phyloP scores from a whole-genome alignment of 1,284 basidiomycete genomes.

The Leccinum holopus region DNA sequence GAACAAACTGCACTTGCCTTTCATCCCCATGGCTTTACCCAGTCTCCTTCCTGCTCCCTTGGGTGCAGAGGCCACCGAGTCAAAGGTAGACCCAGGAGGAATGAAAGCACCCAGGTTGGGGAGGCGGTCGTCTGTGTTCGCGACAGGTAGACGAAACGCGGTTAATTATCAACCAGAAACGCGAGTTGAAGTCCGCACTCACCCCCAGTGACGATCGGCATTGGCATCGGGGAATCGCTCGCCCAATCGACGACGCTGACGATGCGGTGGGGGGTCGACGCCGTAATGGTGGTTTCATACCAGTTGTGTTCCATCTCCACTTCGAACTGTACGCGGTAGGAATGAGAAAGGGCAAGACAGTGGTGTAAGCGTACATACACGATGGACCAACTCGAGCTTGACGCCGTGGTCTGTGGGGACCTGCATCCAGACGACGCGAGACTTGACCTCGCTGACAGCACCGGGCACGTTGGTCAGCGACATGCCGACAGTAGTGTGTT shows the following conservation, averaged over 20 bases:
- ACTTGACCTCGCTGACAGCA: constrained; percentile 71
- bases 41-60: constrained; percentile 13
- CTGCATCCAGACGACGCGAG: constrained; percentile 69
- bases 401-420: constrained; percentile 56
- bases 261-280: constrained; percentile 62
- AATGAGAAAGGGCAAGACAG: neutral
- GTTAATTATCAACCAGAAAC: neutral
- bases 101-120: constrained; percentile 31
- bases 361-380: constrained; percentile 15
- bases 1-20: constrained; percentile 7
- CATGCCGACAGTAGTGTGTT: constrained; percentile 39
- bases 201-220: constrained; percentile 18
- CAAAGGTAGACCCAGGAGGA: constrained; percentile 19
- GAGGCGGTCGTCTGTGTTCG: constrained; percentile 17
- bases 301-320: constrained; percentile 88
- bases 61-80: constrained; percentile 15
- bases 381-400: constrained; percentile 57
- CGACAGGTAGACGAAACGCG: neutral
- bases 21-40: constrained; percentile 19
- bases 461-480: constrained; percentile 56
- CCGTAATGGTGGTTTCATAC: constrained; percentile 76
- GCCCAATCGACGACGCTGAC: constrained; percentile 83
- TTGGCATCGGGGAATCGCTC: constrained; percentile 58
- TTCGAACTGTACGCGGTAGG: constrained; percentile 53
- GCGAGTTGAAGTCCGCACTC: constrained; percentile 22